Percentiles rank a stretch among this genome's conserved stretches.
Evolutionary conservation across 2,329 filamentous ascomycete species (phyloP).

Genomic region (Rugonectria rugulosa): DNA sequence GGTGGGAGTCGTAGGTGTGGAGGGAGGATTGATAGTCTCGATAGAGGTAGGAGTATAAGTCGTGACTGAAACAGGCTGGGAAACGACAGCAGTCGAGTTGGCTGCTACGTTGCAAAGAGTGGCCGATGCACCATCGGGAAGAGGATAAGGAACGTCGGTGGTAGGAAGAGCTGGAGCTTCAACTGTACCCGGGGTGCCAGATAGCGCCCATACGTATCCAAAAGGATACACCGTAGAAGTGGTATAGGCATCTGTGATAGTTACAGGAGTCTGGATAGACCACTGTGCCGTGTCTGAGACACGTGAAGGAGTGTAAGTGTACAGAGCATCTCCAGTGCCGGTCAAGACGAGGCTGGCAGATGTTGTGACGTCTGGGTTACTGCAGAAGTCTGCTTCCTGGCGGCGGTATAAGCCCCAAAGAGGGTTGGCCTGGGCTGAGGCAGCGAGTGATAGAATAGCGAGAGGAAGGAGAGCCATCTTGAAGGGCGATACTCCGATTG

Average conservation of each 20-base stretch:
- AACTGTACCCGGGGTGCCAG: neutral
- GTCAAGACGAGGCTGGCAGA: slow-evolving; percentile 13
- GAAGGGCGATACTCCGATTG: neutral
- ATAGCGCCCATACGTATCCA: slow-evolving; percentile 19
- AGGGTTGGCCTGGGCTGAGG: slow-evolving; percentile 10
- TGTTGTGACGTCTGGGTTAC: slow-evolving; percentile 5
- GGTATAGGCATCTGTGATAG: neutral
- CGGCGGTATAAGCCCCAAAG: slow-evolving; percentile 6
- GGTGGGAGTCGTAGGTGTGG: neutral
- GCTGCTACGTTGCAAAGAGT: neutral
- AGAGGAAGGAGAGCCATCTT: slow-evolving; percentile 15
- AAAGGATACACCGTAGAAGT: slow-evolving; percentile 19
- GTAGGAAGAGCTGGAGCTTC: slow-evolving; percentile 12
- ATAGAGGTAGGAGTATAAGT: neutral
- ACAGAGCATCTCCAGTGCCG: slow-evolving; percentile 14
- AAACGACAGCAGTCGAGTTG: neutral
- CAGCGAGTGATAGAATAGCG: slow-evolving; percentile 6
- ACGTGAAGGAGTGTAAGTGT: slow-evolving; percentile 16
- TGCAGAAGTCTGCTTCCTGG: slow-evolving; percentile 9
- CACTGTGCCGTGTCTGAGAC: slow-evolving; percentile 15
- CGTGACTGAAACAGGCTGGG: neutral
- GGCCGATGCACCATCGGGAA: slow-evolving; percentile 1
- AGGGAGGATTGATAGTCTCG: neutral
- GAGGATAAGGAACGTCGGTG: slow-evolving; percentile 10
- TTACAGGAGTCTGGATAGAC: slow-evolving; percentile 8